Percentiles rank a stretch among this genome's conserved stretches.
Conservation (phyloP, 2,329 filamentous ascomycete species). For the Fusarium sp. region DNA sequence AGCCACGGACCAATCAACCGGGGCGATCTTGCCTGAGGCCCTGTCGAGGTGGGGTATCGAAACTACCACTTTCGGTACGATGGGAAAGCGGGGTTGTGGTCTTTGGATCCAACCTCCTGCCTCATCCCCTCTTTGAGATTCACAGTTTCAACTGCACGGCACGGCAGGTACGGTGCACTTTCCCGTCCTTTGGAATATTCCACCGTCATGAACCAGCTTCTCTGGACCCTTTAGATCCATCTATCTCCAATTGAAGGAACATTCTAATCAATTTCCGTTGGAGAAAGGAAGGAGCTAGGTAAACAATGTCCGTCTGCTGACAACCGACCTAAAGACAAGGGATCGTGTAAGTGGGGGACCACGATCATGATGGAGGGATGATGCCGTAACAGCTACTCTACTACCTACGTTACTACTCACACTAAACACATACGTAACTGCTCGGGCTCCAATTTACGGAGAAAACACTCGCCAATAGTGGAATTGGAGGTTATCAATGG, state of each 20-base stretch:
- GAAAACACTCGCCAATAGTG: slow-evolving; percentile 6
- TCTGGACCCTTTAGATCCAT: not conserved
- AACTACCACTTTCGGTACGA: slow-evolving; percentile 25
- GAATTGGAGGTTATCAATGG: slow-evolving; percentile 5
- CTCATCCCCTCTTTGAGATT: slow-evolving; percentile 4
- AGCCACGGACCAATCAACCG: slow-evolving; percentile 14
- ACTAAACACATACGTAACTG: slow-evolving; percentile 1
- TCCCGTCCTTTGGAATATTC: slow-evolving; percentile 16
- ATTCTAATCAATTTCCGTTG: slow-evolving; percentile 2
- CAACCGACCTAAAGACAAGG: slow-evolving; percentile 1
- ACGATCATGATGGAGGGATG: slow-evolving; percentile 18
- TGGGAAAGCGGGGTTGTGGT: slow-evolving; percentile 26
- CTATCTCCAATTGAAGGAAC: slow-evolving; percentile 21
- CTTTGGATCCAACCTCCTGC: not conserved
- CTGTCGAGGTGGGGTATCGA: slow-evolving; percentile 19
- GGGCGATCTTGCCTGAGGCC: slow-evolving; percentile 2
- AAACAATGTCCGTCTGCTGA: slow-evolving; percentile 16
- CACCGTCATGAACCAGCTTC: not conserved
- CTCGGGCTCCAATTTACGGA: slow-evolving; percentile 11
- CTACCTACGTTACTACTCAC: not conserved
- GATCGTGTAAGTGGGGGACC: slow-evolving; percentile 29
- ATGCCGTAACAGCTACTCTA: slow-evolving; percentile 27
- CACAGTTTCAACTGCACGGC: slow-evolving; percentile 1
- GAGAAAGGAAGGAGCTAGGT: slow-evolving; percentile 19
- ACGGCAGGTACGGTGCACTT: slow-evolving; percentile 34